These are phyloP conservation scores for Capronia coronata DNA, from an alignment of 2,329 filamentous ascomycete genomes.

Conservation along the genomic window DNA sequence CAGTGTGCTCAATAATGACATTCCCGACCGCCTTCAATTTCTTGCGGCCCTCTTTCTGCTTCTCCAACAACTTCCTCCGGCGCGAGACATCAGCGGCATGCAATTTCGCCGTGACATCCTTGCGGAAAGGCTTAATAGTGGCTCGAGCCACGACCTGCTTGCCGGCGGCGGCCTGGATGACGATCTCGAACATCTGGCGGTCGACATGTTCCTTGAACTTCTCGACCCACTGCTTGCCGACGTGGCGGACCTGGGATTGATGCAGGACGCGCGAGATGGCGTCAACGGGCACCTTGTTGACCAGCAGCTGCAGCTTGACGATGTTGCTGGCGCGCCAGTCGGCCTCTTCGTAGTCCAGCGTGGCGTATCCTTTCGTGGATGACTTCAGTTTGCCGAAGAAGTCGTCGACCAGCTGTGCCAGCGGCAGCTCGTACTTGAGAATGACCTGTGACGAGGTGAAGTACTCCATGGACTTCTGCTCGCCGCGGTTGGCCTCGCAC, in stretches of 20 bases:
- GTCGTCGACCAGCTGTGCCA: constrained; percentile 88
- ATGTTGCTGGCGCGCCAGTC: constrained; percentile 76
- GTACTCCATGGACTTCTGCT: constrained; percentile 81
- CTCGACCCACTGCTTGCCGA: constrained; percentile 81
- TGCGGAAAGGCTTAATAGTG: constrained; percentile 92
- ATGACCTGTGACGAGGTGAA: constrained; percentile 92
- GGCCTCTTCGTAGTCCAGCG: constrained; percentile 92
- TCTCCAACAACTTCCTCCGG: constrained; percentile 81
- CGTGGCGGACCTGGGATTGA: constrained; percentile 66
- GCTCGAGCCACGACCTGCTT: constrained; percentile 80
- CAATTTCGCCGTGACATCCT: constrained; percentile 87
- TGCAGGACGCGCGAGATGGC: constrained; percentile 90
- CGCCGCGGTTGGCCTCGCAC: constrained; percentile 81
- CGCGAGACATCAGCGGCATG: constrained; percentile 83
- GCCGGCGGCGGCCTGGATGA: constrained; percentile 87
- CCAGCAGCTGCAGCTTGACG: constrained; percentile 82
- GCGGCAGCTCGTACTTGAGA: constrained; percentile 80
- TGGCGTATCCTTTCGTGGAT: constrained; percentile 88
- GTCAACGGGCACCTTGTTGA: constrained; percentile 90
- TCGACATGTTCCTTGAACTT: constrained; percentile 98
- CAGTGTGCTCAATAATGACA: constrained; percentile 91
- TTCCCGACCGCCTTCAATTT: constrained; percentile 71
- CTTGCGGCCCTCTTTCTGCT: constrained; percentile 93
- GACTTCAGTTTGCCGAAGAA: constrained; percentile 96
- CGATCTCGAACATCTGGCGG: constrained; percentile 91